phyloP scores from a whole-genome alignment of 352 stramenopile genomes.

The Pythium phragmitis region DNA sequence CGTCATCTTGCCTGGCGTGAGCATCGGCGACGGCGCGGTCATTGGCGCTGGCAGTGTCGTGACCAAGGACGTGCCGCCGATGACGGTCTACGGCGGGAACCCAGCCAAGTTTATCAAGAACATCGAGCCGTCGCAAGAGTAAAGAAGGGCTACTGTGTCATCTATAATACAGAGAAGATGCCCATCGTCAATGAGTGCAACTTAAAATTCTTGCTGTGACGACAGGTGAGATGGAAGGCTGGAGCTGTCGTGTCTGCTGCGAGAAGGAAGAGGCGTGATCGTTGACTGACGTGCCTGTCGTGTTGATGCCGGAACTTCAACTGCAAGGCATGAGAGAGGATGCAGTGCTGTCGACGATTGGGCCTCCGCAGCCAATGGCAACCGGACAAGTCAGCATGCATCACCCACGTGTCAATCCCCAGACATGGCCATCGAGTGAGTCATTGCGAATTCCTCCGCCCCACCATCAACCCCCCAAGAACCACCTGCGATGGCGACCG shows the following conservation, averaged over 20 bases:
- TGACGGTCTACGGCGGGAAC: slow-evolving; percentile 66
- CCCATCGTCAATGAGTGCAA: no score
- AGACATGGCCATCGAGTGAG: neutral
- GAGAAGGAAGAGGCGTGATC: neutral
- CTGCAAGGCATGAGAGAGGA: neutral
- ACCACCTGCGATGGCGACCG: slow-evolving; percentile 28
- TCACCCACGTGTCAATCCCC: no score
- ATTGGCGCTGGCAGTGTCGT: slow-evolving; percentile 83
- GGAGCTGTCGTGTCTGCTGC: neutral
- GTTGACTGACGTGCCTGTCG: no score
- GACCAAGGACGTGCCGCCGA: slow-evolving; percentile 71
- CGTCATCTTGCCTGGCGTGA: slow-evolving; percentile 67
- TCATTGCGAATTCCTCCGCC: neutral
- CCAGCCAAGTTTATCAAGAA: slow-evolving; percentile 77
- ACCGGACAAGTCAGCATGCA: neutral
- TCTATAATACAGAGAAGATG: no score
- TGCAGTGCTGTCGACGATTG: slow-evolving; percentile 1
- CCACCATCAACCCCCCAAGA: neutral
- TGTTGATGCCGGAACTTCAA: slow-evolving; percentile 15
- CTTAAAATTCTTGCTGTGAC: neutral
- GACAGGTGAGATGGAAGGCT: neutral
- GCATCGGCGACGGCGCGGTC: slow-evolving; percentile 59
- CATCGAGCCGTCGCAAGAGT: slow-evolving; percentile 25
- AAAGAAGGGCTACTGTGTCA: no score
- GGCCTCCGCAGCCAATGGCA: slow-evolving; percentile 14